A percentile compares a stretch with the other conserved stretches of the same genome.
Conservation (phyloP, 2,329 filamentous ascomycete genomes). For the Aspergillus sp. region DNA sequence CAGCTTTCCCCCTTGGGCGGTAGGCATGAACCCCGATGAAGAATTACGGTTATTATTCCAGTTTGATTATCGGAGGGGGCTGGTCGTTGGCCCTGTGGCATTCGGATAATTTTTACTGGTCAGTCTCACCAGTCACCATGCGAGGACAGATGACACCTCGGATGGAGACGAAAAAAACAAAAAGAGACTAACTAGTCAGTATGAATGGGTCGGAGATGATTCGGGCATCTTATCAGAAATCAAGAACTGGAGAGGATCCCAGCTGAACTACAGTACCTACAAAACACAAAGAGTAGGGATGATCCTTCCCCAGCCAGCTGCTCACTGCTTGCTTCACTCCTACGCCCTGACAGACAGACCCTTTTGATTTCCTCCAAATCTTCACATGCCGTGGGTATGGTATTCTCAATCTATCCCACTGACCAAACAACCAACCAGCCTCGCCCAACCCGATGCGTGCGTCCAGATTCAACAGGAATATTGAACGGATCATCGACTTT, state of each 20-base stretch:
- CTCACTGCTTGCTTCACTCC: too few relatives aligned
- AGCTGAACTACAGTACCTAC: not conserved
- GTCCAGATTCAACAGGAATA: too few relatives aligned
- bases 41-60: not conserved
- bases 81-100: not conserved
- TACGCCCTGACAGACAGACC: too few relatives aligned
- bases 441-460: too few relatives aligned
- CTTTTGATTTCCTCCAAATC: too few relatives aligned
- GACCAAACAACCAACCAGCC: too few relatives aligned
- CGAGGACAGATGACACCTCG: not conserved
- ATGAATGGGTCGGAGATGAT: not conserved
- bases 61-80: too few relatives aligned
- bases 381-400: too few relatives aligned
- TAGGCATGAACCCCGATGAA: not conserved
- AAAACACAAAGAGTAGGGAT: not conserved
- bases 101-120: not conserved
- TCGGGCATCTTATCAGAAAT: constrained; percentile 1
- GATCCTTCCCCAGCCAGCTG: too few relatives aligned
- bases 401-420: too few relatives aligned
- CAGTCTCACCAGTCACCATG: not conserved
- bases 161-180: not conserved
- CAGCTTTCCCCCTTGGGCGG: not conserved
- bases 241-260: not conserved
- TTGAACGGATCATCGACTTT: too few relatives aligned
- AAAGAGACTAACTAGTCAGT: not conserved